Conservation (phyloP, 208 protist species). For the Phytomonas serpens region DNA sequence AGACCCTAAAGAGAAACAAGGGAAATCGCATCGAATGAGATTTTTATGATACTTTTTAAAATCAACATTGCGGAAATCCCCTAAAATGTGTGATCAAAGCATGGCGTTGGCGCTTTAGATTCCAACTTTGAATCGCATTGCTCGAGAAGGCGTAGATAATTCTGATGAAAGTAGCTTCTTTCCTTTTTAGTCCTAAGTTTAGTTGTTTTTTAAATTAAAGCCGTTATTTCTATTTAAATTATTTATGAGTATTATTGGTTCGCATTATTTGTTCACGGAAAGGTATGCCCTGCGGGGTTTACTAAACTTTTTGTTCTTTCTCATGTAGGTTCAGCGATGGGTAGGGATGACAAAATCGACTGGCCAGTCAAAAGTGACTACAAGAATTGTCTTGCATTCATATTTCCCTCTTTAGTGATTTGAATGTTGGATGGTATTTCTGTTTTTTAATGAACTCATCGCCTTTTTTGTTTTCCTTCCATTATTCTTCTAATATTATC, state of each 20-base stretch:
- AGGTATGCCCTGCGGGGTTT: not conserved
- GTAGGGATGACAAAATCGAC: not conserved
- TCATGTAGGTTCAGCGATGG: not conserved
- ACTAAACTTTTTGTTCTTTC: not conserved
- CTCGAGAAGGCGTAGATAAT: not conserved
- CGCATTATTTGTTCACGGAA: not conserved
- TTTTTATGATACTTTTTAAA: constrained; percentile 9
- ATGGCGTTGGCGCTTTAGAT: not conserved
- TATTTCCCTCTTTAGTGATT: not conserved
- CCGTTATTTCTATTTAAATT: not conserved
- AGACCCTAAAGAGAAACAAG: constrained; percentile 21
- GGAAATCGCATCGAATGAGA: not conserved
- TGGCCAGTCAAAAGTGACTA: not conserved
- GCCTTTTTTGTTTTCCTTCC: constrained; percentile 4
- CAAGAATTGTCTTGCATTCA: not conserved
- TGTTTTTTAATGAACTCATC: constrained; percentile 5
- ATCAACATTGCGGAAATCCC: not conserved
- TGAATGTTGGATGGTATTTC: constrained; percentile 2
- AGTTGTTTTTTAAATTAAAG: not conserved
- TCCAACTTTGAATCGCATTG: not conserved
- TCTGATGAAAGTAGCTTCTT: not conserved
- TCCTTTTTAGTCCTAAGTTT: not conserved
- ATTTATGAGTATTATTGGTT: not conserved
- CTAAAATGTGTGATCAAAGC: not conserved
- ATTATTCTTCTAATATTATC: constrained; percentile 12